Base-by-base conservation (phyloP, 495 filamentous ascomycete genomes). In the Lichina pygmaea region DNA sequence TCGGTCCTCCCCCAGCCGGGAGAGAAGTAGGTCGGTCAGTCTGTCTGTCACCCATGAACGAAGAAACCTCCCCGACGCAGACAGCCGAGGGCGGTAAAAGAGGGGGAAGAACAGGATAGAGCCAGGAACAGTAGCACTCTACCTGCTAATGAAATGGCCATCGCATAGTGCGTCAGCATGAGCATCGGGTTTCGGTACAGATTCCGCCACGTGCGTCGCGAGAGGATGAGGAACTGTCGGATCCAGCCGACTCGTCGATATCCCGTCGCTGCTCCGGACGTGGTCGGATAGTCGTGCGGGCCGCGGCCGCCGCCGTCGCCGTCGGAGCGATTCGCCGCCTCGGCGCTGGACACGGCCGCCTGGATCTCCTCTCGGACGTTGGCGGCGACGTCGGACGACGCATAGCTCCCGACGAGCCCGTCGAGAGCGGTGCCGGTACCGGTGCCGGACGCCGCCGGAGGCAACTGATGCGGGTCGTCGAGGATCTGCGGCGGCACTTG, bases 131-230 rank as follows among this genome's bases (percentile, higher is more conserved):
- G 17, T n/a, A 9, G 10, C 4, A n/a, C 8, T 36, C 10, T 17
- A 38, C 33, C 34, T 13, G 86, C 89, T 10, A 99, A 71, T 1
- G 95, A 62, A 50, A 99, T 94, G 16, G 89, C 81, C 51, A 94
- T 95, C n/a, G 86, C 86, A 57, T 99, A 99, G 62, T 99, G 89
- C 0, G 91, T 93, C 42, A 99, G 70, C 89, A 99, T 99, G 41
- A 99, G 63, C 75, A 94, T 85, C 13, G 89, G 89, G 58, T 99
- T 94, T 37, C 89, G 75, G 62, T 99, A 94, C 3, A 99, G 73
- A 53, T 99, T 99, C 49, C 77, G 79, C 91, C 91, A 95, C 0
- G 91, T 99, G 32, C 89, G 73, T 52, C 73, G 69, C 7, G 84
- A 91, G 24, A 99, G 66, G 52, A 99, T 93, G 33, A 71, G 54